Evolutionary conservation across 2,329 filamentous ascomycete species (phyloP).

Genomic region (Microdochium paspali): DNA sequence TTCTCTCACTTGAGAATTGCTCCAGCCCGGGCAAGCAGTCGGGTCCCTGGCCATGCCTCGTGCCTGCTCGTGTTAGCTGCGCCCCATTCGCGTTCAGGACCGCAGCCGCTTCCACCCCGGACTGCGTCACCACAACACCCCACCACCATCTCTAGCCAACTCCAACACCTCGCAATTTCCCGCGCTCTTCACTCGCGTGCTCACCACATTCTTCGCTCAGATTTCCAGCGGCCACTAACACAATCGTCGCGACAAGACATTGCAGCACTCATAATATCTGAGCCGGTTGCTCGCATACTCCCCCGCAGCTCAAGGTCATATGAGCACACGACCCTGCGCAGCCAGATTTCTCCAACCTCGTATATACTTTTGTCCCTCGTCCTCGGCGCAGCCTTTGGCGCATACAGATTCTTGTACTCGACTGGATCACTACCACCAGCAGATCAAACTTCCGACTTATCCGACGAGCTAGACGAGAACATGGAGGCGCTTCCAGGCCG

Average conservation of each 20-base stretch:
- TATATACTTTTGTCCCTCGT: slow-evolving; percentile 10
- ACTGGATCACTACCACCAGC: background rate
- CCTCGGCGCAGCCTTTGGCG: slow-evolving; percentile 9
- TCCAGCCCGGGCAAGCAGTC: too few relatives aligned
- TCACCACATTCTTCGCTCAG: background rate
- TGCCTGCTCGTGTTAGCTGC: background rate
- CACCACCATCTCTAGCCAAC: background rate
- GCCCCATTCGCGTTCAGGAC: background rate
- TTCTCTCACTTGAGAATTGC: too few relatives aligned
- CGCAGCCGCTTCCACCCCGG: background rate
- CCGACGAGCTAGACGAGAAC: slow-evolving; percentile 7
- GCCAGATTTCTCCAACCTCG: background rate
- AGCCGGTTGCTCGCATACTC: background rate
- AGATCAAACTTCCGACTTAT: background rate
- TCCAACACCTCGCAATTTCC: background rate
- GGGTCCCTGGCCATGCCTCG: background rate
- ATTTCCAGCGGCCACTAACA: background rate
- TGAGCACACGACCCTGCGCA: background rate
- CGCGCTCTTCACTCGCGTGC: background rate
- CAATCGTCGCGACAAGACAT: background rate
- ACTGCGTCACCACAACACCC: background rate
- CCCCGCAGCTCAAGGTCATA: background rate
- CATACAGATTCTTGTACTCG: slow-evolving; percentile 7
- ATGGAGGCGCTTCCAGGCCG: slow-evolving; percentile 52
- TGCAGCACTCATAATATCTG: background rate